Evolutionary conservation across 139 green algal species (phyloP), one percentile per base, ranked within the genome.

Genomic region (Chlorella sp.): DNA sequence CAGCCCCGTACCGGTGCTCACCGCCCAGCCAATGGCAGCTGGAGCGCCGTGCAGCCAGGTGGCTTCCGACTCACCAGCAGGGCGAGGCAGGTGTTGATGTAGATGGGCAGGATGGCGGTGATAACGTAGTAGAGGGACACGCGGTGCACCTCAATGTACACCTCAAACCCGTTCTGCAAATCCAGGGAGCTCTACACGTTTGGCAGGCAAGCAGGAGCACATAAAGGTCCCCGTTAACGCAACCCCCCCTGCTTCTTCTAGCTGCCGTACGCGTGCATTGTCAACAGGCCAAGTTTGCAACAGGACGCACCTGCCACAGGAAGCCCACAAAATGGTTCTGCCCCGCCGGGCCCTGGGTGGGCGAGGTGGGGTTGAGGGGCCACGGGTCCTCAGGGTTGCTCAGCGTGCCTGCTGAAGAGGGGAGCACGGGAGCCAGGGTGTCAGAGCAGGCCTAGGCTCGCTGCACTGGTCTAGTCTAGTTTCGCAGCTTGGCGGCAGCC

Each of bases 41-140:
- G n/a, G n/a, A n/a, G n/a, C n/a, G n/a, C n/a, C n/a, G n/a, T n/a
- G n/a, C n/a, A n/a, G n/a, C n/a, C n/a, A n/a, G n/a, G n/a, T n/a
- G n/a, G 51, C 67, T 34, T 9, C n/a, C 24, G 9, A 4, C n/a
- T 32, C 54, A 88, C 86, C 32, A 89, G 65, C 19, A 89, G 73
- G 38, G 41, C 24, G 40, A 87, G 82, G 41, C 76, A 80, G 20
- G 60, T 67, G 77, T 83, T 87, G 34, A 90, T 64, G n/a, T 43
- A 40, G 22, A 90, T 68, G 3, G 86, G 86, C 44, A 90, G n/a
- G 34, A 90, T 81, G 40, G 76, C 85, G 38, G 36, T 83, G 40
- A 89, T 79, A 40, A 86, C 22, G 41, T 89, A 89, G 26, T 89
- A 89, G 3, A 32, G 24, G 6, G 34, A 60, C 48, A 78, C 78